These are phyloP conservation scores for Auriscalpium microsporum DNA, from an alignment of 768 basidiomycete genomes.

Conservation along the genomic window DNA sequence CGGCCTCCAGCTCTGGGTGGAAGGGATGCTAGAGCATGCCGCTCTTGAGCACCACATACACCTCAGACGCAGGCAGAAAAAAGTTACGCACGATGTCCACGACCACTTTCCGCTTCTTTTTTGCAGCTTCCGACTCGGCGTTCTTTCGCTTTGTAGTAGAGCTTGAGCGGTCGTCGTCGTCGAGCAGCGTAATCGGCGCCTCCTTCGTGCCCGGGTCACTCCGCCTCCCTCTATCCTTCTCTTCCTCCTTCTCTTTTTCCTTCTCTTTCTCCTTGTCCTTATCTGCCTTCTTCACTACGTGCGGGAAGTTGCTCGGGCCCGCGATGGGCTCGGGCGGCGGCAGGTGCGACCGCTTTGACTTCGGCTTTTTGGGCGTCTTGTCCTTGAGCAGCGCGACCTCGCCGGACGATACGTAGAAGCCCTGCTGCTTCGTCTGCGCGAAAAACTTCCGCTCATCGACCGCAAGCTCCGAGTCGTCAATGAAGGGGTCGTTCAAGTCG, in stretches of 20 bases:
- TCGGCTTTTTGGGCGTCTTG: slow-evolving; percentile 28
- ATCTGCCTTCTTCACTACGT: neutral
- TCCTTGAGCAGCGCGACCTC: slow-evolving; percentile 83
- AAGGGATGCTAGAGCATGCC: slow-evolving; percentile 44
- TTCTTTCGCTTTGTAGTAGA: slow-evolving; percentile 5
- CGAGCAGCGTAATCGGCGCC: slow-evolving; percentile 39
- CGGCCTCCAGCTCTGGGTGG: slow-evolving; percentile 57
- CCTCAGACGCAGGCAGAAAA: neutral
- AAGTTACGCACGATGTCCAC: slow-evolving; percentile 48
- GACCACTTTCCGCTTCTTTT: slow-evolving; percentile 58
- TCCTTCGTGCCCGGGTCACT: slow-evolving; percentile 33
- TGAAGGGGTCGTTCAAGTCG: slow-evolving; percentile 88
- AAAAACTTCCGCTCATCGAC: slow-evolving; percentile 88
- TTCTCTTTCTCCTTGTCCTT: slow-evolving; percentile 15
- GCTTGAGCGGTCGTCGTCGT: slow-evolving; percentile 34
- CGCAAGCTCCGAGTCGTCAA: slow-evolving; percentile 92
- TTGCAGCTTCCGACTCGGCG: slow-evolving; percentile 22
- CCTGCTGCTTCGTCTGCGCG: slow-evolving; percentile 85
- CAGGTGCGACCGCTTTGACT: slow-evolving; percentile 12
- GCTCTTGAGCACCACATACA: neutral
- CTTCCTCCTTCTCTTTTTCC: slow-evolving; percentile 22
- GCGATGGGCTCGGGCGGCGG: slow-evolving; percentile 11
- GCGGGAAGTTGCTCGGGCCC: slow-evolving; percentile 12
- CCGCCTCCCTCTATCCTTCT: too few species aligned
- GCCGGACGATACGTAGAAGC: slow-evolving; percentile 87